Evolutionary conservation across 1,284 basidiomycete genomes (phyloP), one percentile per base, ranked within the genome.

Genomic region (Coniferiporia weirii): DNA sequence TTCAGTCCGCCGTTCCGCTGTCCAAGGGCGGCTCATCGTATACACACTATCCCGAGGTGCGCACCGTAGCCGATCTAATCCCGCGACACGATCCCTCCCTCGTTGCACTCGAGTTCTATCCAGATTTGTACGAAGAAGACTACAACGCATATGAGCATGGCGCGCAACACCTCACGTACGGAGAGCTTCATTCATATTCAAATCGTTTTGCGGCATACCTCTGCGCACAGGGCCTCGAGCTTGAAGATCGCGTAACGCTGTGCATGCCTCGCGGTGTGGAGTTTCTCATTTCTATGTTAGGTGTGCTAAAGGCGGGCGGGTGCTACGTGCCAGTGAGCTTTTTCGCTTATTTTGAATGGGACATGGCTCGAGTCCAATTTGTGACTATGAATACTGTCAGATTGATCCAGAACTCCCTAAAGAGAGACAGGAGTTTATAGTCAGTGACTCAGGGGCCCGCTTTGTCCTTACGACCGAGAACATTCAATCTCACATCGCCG

Each of bases 381-480:
- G 3, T 51, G 13, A 15, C 27, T 51, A 15, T 38, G 7, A 3
- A n/a, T 2, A 6, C 32, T 19, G 22, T 17, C 51, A 82, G 77
- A 80, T 82, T 57, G 80, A 82, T 62, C 76, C 80, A 1, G 79
- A 81, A 60, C 68, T 82, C 34, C 80, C 80, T 19, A 48, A 63
- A 6, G 80, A 80, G 63, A 68, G 80, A 45, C 81, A 79, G 62
- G 63, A 68, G 20, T 81, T 76, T 62, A 80, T 82, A 54, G 75
- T 73, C 5, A 65, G 67, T 59, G 77, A 82, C 65, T 77, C 78
- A 4, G 66, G 66, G 44, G 75, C 79, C 9, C 71, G 68, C 35
- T 75, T 78, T 65, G 75, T 80, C 32, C 60, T 81, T 22, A 74
- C 75, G 13, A 68, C 73, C 4, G 65, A 71, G 4, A 68, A 70